Conservation (phyloP, 306 rosid species). For the Vigna unguiculata region DNA sequence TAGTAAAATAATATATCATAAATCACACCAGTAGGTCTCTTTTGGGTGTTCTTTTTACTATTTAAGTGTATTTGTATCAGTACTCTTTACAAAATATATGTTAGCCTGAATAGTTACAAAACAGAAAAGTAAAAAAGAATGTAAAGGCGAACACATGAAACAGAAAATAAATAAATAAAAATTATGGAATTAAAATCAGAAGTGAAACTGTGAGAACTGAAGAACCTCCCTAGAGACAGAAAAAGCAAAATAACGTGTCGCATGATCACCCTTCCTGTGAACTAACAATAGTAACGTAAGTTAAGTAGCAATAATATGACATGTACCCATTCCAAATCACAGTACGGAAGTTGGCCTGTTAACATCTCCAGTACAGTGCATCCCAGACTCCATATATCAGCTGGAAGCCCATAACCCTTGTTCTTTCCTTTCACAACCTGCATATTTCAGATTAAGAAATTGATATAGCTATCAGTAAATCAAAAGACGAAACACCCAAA, state of each 20-base stretch:
- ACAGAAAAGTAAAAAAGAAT: constrained; percentile 13
- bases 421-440: constrained; percentile 86
- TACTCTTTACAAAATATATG: constrained; percentile 11
- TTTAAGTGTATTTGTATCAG: too few relatives aligned
- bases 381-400: constrained; percentile 99
- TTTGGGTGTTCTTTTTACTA: too few relatives aligned
- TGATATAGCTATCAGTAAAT: constrained; percentile 27
- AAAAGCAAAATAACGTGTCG: not conserved
- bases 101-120: constrained; percentile 10
- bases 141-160: constrained; percentile 17
- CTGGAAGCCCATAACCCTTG: constrained; percentile 87
- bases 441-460: constrained; percentile 42
- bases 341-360: constrained; percentile 74
- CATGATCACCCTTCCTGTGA: constrained; percentile 5
- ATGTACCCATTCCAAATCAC: constrained; percentile 68
- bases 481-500: constrained; percentile 13
- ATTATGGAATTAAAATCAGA: constrained; percentile 31
- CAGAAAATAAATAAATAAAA: not conserved
- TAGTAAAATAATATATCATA: too few relatives aligned
- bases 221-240: constrained; percentile 24
- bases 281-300: constrained; percentile 22
- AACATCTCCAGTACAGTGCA: constrained; percentile 97
- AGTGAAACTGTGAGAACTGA: constrained; percentile 26
- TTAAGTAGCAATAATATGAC: constrained; percentile 30
- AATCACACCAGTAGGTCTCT: too few relatives aligned